Evolutionary conservation across 345 rosid species (phyloP).

Genomic region (Zanthoxylum bungeanum): DNA sequence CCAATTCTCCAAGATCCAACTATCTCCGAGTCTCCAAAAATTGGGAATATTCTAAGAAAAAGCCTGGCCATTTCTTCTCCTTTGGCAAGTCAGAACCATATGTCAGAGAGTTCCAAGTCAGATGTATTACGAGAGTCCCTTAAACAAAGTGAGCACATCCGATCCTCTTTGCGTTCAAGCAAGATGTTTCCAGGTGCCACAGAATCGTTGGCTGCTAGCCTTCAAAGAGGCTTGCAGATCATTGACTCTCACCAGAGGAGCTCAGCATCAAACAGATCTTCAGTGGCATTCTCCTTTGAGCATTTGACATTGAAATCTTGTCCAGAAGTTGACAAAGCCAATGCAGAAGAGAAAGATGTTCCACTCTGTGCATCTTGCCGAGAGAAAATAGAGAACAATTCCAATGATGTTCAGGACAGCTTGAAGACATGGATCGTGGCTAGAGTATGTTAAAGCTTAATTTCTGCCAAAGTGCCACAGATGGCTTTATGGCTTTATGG

Average conservation of each 20-base stretch:
- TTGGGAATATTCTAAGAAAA: slow-evolving; percentile 60
- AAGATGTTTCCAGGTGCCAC: slow-evolving; percentile 61
- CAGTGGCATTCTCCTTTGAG: slow-evolving; percentile 75
- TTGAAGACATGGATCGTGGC: slow-evolving; percentile 46
- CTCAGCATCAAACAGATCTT: slow-evolving; percentile 53
- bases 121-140: slow-evolving; percentile 31
- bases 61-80: slow-evolving; percentile 50
- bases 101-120: slow-evolving; percentile 38
- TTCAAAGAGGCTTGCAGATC: slow-evolving; percentile 81
- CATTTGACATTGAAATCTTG: slow-evolving; percentile 63
- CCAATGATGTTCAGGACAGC: slow-evolving; percentile 44
- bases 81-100: slow-evolving; percentile 47
- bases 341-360: slow-evolving; percentile 14
- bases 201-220: slow-evolving; percentile 91
- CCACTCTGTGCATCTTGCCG: slow-evolving; percentile 70
- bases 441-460: slow-evolving; percentile 22
- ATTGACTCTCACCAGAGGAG: slow-evolving; percentile 66
- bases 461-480: background rate
- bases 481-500: background rate
- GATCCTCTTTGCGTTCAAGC: slow-evolving; percentile 77
- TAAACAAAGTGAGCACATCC: slow-evolving; percentile 50
- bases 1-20: slow-evolving; percentile 69
- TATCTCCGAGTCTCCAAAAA: slow-evolving; percentile 85
- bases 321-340: slow-evolving; percentile 48
- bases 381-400: slow-evolving; percentile 36